Conservation (phyloP, 2,329 filamentous ascomycete species). For the Stenocarpella maydis region DNA sequence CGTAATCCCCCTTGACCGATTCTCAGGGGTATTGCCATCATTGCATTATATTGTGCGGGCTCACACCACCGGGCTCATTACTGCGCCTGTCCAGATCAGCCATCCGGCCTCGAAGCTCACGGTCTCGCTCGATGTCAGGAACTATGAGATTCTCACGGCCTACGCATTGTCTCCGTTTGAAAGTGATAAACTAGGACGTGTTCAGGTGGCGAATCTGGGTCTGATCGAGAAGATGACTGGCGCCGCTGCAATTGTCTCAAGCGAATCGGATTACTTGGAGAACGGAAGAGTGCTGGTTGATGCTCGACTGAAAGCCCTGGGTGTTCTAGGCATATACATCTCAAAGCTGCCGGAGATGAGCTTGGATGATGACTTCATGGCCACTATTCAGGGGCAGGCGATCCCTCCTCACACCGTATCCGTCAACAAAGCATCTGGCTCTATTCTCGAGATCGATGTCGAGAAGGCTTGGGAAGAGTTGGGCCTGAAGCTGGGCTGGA, state of each 20-base stretch:
- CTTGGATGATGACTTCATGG: constrained; percentile 73
- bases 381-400: constrained; percentile 75
- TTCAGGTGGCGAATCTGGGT: constrained; percentile 75
- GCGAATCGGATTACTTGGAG: constrained; percentile 61
- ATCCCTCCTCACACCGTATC: constrained; percentile 73
- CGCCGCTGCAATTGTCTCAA: constrained; percentile 75
- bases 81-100: constrained; percentile 56
- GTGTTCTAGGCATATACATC: constrained; percentile 79
- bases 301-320: constrained; percentile 80
- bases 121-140: constrained; percentile 68
- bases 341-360: constrained; percentile 69
- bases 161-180: constrained; percentile 70
- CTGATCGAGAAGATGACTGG: constrained; percentile 91
- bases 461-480: constrained; percentile 80
- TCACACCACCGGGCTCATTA: constrained; percentile 72
- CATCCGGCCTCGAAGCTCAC: constrained; percentile 62
- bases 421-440: constrained; percentile 58
- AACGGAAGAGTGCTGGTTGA: constrained; percentile 71
- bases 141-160: constrained; percentile 84
- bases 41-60: constrained; percentile 76
- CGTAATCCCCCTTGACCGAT: constrained; percentile 73
- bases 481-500: constrained; percentile 75
- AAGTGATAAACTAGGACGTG: constrained; percentile 47
- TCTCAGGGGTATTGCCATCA: constrained; percentile 72
- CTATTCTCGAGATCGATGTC: constrained; percentile 80